Evolutionary conservation across 176 grass and related monocot genomes (phyloP).

Genomic region (Phoenix roebelenii): DNA sequence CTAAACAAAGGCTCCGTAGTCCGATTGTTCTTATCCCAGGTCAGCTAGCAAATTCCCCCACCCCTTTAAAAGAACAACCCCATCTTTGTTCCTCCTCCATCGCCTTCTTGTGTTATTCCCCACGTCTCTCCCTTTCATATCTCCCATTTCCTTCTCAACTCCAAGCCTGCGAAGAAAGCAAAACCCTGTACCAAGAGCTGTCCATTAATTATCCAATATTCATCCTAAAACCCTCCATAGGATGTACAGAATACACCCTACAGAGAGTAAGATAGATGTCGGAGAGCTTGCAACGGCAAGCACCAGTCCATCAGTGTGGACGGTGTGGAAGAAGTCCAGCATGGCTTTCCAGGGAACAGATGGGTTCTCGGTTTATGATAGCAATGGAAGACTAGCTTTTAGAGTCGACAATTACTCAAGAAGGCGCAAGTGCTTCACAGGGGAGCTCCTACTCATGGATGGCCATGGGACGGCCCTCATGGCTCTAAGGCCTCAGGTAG

Average conservation of each 20-base stretch:
- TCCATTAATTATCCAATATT: too few relatives aligned
- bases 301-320: slow-evolving; percentile 34
- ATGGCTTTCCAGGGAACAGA: slow-evolving; percentile 91
- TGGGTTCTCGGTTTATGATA: slow-evolving; percentile 85
- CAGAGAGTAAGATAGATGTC: slow-evolving; percentile 10
- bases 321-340: slow-evolving; percentile 97
- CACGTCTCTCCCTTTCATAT: too few relatives aligned
- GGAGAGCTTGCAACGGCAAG: background rate
- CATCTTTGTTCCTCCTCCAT: too few relatives aligned
- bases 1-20: too few relatives aligned
- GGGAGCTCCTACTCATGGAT: slow-evolving; percentile 79
- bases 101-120: too few relatives aligned
- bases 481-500: slow-evolving; percentile 55
- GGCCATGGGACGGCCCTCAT: slow-evolving; percentile 47
- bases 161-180: too few relatives aligned
- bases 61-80: too few relatives aligned
- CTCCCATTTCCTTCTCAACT: too few relatives aligned
- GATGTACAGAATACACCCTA: slow-evolving; percentile 54
- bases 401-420: slow-evolving; percentile 86
- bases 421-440: slow-evolving; percentile 40
- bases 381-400: slow-evolving; percentile 43
- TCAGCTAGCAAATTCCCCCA: too few relatives aligned
- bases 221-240: too few relatives aligned
- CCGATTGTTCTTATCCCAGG: too few relatives aligned
- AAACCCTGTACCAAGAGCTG: too few relatives aligned